Evolutionary conservation across 805 yeast genomes (phyloP), one percentile per base, ranked within the genome.

Genomic region (Sugiyamaella marilandica): DNA sequence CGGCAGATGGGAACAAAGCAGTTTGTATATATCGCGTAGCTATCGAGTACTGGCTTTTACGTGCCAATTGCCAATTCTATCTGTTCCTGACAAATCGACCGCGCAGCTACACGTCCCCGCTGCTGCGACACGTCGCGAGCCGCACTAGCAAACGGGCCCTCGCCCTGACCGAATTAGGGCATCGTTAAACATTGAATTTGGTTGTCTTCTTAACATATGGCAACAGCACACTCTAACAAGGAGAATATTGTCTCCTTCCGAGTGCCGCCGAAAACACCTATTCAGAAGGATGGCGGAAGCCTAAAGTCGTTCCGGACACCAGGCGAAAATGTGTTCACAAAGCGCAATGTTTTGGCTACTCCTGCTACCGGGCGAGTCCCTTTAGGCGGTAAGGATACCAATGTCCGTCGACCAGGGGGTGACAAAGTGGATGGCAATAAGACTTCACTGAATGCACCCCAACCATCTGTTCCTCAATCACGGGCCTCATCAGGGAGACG

Each of bases 361-460:
- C 57, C 59, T n/a, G 50, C 47, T 10, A 53, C 56, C 19, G 45
- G 41, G 50, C 39, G 62, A 37, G 58, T 59, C 5, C 63, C 63
- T 11, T 39, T 60, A 11, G 63, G 62, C 9, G 63, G 63, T 5
- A 60, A 60, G 43, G 59, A 58, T 41, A 53, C 50, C 19, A 60
- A 60, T 44, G 49, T 51, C 21, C 49, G 45, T 11, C 49, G 49
- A 14, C 47, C 32, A 2, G 43, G 41, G 7, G 26, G 37, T 32
- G 47, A 32, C 19, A 16, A 16, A 34, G 2, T 39, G 13, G 29
- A 24, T 24, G 43, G 43, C 16, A 21, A 39, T 5, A 39, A 39
- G 9, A 13, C 5, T n/a, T 11, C 13, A 3, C 24, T 19, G 5
- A 16, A 10, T 11, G 24, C 5, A 10, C 43, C 43, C 19, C 29